Percentiles rank a stretch among this genome's conserved stretches.
phyloP scores from a whole-genome alignment of 257 asterid species.

The Przewalskia tangutica region DNA sequence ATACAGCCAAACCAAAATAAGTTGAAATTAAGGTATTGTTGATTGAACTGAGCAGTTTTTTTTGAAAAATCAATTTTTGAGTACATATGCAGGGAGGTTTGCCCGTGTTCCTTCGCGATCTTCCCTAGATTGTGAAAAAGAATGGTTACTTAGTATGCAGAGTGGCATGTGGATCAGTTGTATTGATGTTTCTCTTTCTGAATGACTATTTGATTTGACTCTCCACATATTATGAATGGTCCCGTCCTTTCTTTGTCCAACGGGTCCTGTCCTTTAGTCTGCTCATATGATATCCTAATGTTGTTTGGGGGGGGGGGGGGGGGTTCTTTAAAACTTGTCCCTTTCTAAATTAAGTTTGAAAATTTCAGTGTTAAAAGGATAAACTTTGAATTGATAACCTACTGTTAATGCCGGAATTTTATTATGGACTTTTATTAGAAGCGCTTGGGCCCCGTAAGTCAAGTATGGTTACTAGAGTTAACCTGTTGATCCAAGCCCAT shows the following conservation, averaged over 20 bases:
- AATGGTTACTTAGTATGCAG: background rate
- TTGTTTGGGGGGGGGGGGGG: background rate
- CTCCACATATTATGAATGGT: background rate
- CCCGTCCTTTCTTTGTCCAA: too few relatives aligned
- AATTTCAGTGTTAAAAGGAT: background rate
- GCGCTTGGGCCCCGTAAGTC: background rate
- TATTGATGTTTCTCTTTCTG: background rate
- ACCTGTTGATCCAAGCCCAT: background rate
- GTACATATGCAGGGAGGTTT: background rate
- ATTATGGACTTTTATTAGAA: background rate
- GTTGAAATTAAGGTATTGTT: background rate
- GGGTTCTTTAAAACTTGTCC: background rate
- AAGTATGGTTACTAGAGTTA: background rate
- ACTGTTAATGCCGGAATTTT: background rate
- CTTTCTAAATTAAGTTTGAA: background rate
- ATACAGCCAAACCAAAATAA: background rate
- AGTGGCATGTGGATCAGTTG: background rate
- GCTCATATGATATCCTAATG: background rate
- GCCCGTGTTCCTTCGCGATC: background rate
- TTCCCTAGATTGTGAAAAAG: background rate
- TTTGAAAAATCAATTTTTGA: background rate
- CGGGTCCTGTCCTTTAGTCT: background rate
- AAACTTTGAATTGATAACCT: background rate
- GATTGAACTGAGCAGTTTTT: background rate
- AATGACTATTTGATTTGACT: background rate